These are phyloP conservation scores for Thermoascus crustaceus DNA, from an alignment of 2,329 filamentous ascomycete genomes.

Conservation along the genomic window DNA sequence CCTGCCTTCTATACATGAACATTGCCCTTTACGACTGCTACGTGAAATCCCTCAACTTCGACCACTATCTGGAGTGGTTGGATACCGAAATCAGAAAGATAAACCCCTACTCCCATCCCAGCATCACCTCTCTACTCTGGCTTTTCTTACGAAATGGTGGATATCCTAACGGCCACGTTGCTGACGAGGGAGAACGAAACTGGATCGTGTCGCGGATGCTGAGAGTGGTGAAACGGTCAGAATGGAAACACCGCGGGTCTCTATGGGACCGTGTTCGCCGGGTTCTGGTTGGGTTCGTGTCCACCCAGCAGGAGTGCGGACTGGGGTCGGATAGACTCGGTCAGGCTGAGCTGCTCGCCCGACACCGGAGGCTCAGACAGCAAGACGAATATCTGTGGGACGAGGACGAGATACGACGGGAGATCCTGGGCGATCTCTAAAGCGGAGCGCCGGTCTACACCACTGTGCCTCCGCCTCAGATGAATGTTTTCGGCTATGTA, in stretches of 20 bases:
- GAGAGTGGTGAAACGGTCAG: slow-evolving; percentile 22
- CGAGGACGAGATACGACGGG: slow-evolving; percentile 20
- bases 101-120: slow-evolving; percentile 18
- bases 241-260: slow-evolving; percentile 20
- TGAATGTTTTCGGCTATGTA: too few relatives aligned
- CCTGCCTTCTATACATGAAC: slow-evolving; percentile 23
- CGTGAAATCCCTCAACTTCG: slow-evolving; percentile 16
- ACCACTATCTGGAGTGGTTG: slow-evolving; percentile 21
- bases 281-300: slow-evolving; percentile 18
- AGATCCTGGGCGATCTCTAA: slow-evolving; percentile 17
- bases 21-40: slow-evolving; percentile 22
- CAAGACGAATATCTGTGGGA: slow-evolving; percentile 16
- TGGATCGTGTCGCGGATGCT: slow-evolving; percentile 26
- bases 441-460: slow-evolving; percentile 8
- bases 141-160: slow-evolving; percentile 23
- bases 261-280: slow-evolving; percentile 21
- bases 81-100: slow-evolving; percentile 16
- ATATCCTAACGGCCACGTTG: slow-evolving; percentile 13
- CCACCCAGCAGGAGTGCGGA: slow-evolving; percentile 22
- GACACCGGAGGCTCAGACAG: slow-evolving; percentile 11
- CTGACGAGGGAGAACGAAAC: slow-evolving; percentile 21
- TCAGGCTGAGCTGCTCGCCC: slow-evolving; percentile 15
- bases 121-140: slow-evolving; percentile 24
- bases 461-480: neutral
- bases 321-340: slow-evolving; percentile 16